Conservation (phyloP, 164 flowering plant genomes). For the Hamamelis virginiana region DNA sequence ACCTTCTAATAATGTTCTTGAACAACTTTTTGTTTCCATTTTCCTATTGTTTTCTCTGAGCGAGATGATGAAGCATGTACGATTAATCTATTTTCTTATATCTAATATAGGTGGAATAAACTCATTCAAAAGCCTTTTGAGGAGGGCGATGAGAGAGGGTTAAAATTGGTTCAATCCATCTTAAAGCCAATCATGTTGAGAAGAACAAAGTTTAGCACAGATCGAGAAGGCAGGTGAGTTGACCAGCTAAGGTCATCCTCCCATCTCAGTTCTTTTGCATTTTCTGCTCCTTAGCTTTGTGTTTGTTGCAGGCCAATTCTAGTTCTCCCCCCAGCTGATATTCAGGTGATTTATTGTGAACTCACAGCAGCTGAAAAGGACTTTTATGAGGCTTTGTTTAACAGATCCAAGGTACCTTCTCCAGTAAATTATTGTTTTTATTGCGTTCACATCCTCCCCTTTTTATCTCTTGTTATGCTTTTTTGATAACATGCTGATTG, state of each 20-base stretch:
- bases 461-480: not conserved
- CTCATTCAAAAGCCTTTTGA: constrained; percentile 94
- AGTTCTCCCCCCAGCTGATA: constrained; percentile 88
- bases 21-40: not conserved
- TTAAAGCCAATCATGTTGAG: constrained; percentile 90
- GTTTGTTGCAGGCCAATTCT: constrained; percentile 75
- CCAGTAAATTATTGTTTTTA: not conserved
- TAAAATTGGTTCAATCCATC: constrained; percentile 82
- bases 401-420: constrained; percentile 80
- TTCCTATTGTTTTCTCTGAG: not conserved
- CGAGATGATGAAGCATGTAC: constrained; percentile 1
- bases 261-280: not conserved
- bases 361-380: constrained; percentile 86
- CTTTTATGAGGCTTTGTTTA: constrained; percentile 90
- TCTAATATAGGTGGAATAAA: constrained; percentile 79
- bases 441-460: not conserved
- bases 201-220: constrained; percentile 83
- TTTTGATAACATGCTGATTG: not conserved
- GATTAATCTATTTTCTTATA: not conserved
- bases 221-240: constrained; percentile 73
- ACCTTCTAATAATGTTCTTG: no score
- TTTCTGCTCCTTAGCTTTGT: constrained; percentile 10
- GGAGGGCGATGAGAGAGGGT: constrained; percentile 94
- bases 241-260: not conserved
- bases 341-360: constrained; percentile 80